A percentile compares a stretch with the other conserved stretches of the same genome.
phyloP scores from a whole-genome alignment of 2,329 filamentous ascomycete genomes.

The Lasiodiplodia theobromae region DNA sequence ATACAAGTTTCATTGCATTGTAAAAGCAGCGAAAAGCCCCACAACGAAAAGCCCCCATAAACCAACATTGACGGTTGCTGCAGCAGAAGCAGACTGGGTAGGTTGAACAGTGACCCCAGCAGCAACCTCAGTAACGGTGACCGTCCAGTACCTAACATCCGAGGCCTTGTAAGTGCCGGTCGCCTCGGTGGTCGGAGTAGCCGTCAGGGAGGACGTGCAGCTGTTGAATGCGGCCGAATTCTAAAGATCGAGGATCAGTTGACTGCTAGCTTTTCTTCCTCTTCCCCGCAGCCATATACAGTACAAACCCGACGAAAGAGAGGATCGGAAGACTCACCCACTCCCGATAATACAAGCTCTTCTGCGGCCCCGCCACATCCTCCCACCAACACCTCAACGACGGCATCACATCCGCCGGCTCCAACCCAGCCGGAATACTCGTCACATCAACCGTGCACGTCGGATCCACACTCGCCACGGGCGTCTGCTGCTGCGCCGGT shows the following conservation, averaged over 20 bases:
- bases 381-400: neutral
- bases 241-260: neutral
- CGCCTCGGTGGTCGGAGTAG: neutral
- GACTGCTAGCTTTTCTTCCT: too few species aligned
- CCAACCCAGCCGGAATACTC: neutral
- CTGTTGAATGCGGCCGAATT: neutral
- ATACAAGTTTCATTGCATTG: neutral
- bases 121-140: constrained; percentile 1
- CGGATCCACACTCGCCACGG: neutral
- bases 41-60: neutral
- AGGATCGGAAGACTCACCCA: neutral
- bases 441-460: neutral
- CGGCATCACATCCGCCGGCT: neutral
- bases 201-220: neutral
- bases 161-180: neutral
- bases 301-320: neutral
- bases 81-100: neutral
- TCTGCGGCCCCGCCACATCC: neutral
- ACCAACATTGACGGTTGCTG: neutral
- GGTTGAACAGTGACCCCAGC: neutral
- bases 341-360: neutral
- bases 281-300: neutral
- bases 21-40: neutral
- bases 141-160: constrained; percentile 5
- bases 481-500: too few species aligned